Evolutionary conservation across 164 flowering plant species (phyloP), one percentile per base, ranked within the genome.

Genomic region (Nymphaea thermarum): DNA sequence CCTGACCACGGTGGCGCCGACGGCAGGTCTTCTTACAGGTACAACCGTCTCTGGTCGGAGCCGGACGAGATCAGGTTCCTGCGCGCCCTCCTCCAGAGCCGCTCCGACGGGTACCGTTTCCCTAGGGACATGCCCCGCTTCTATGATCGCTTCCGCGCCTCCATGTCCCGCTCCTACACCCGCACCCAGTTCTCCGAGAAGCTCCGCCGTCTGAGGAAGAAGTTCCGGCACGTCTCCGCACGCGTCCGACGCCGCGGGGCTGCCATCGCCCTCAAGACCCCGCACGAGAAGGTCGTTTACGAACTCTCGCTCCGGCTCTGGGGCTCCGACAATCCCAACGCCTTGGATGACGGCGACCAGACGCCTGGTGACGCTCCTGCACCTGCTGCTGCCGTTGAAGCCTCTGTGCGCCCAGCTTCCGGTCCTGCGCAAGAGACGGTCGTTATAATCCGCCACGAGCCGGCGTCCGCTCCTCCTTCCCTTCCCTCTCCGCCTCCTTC

Each of bases 111-210:
- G 51, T 67, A 85, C 61, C 42, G 70, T 67, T 85, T 85, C 60
- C 89, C 89, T 6, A 71, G 84, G 17, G 91, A 87, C 68, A 80
- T 87, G n/a, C 75, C 66, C 44, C 18, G 78, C 25, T 85, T 87
- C 77, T 85, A 80, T 76, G 53, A 70, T 12, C 84, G 81, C 2
- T 83, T 85, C 80, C 79, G 83, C 59, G n/a, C 14, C 2, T 57
- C 85, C 65, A 79, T 75, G 78, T 60, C 86, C 36, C 86, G 79
- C 73, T 86, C 85, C 43, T 87, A 84, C 73, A 71, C 92, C 66
- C 79, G 71, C 36, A 79, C 89, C 10, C 89, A 87, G 76, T 86
- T 87, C 45, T 82, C 83, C 47, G 89, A 87, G 82, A 87, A 87
- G 80, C 85, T 85, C 42, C 79, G 88, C 44, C 73, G 89, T 7